These are phyloP conservation scores for Grosmannia clavigera DNA, from an alignment of 2,329 filamentous ascomycete species.

Conservation along the genomic window DNA sequence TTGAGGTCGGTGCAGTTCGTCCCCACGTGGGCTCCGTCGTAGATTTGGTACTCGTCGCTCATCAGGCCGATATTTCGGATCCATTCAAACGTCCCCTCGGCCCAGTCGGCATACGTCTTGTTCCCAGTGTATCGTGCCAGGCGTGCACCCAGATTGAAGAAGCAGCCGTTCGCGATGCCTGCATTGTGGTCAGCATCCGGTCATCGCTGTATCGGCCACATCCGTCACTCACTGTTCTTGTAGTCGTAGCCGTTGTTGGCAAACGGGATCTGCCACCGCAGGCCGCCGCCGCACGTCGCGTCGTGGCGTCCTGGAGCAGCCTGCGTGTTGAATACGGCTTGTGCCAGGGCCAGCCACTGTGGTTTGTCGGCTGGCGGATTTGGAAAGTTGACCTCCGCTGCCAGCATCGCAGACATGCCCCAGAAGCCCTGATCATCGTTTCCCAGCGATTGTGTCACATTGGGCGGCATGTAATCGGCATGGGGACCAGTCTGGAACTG, in stretches of 20 bases:
- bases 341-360: conserved; percentile 41
- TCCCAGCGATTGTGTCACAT: conserved; percentile 30
- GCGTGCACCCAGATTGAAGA: conserved; percentile 41
- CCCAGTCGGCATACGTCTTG: conserved; percentile 41
- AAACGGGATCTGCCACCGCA: conserved; percentile 55
- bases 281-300: conserved; percentile 43
- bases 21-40: conserved; percentile 40
- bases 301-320: conserved; percentile 38
- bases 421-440: conserved; percentile 52
- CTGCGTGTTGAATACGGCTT: conserved; percentile 43
- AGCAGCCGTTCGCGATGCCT: conserved; percentile 32
- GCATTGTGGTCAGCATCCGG: background rate
- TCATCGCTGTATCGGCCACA: background rate
- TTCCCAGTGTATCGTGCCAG: conserved; percentile 50
- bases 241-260: conserved; percentile 55
- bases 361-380: conserved; percentile 27
- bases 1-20: conserved; percentile 41
- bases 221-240: conserved; percentile 30
- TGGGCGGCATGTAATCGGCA: conserved; percentile 35
- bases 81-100: conserved; percentile 46
- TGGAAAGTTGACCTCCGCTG: conserved; percentile 41
- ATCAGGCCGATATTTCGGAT: conserved; percentile 35
- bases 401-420: conserved; percentile 43
- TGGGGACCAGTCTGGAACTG: conserved; percentile 33
- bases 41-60: conserved; percentile 42